Conservation (phyloP, 1,284 basidiomycete genomes). For the Pseudozyma flocculosa region DNA sequence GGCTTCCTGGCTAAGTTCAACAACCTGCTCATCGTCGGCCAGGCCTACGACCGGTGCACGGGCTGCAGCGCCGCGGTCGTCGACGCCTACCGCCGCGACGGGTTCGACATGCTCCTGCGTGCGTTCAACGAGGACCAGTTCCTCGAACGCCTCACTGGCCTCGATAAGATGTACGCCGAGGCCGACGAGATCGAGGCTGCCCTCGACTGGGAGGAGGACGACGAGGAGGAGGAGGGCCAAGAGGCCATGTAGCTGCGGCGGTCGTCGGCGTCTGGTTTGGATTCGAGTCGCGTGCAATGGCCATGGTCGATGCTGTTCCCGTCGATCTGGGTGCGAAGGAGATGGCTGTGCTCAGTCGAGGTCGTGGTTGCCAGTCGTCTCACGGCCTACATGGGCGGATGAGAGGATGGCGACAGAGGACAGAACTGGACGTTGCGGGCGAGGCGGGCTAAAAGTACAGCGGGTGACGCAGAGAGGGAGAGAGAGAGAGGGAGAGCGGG, state of each 20-base stretch:
- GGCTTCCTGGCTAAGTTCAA: slow-evolving; percentile 85
- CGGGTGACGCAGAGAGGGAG: not conserved
- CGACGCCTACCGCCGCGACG: slow-evolving; percentile 63
- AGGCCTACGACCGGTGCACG: slow-evolving; percentile 84
- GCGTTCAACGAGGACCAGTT: slow-evolving; percentile 80
- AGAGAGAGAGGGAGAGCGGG: slow-evolving; percentile 3
- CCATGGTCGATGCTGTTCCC: too few relatives aligned
- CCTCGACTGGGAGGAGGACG: slow-evolving; percentile 39
- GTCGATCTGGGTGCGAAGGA: too few relatives aligned
- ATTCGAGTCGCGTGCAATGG: too few relatives aligned
- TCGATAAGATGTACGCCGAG: slow-evolving; percentile 66
- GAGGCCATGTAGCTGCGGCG: too few relatives aligned
- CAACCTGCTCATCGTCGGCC: slow-evolving; percentile 77
- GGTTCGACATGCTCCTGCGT: slow-evolving; percentile 74
- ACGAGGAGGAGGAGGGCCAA: slow-evolving; percentile 15
- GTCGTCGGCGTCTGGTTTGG: too few relatives aligned
- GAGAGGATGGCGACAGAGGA: too few relatives aligned
- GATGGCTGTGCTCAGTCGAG: too few relatives aligned
- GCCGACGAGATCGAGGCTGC: slow-evolving; percentile 39
- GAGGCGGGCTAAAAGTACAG: not conserved
- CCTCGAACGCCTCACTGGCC: slow-evolving; percentile 77
- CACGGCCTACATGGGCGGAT: too few relatives aligned
- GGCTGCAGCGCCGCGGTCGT: slow-evolving; percentile 66
- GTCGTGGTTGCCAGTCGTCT: too few relatives aligned
- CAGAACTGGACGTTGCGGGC: too few relatives aligned